phyloP scores from a whole-genome alignment of 1,284 basidiomycete species.

The Chondrostereum purpureum region DNA sequence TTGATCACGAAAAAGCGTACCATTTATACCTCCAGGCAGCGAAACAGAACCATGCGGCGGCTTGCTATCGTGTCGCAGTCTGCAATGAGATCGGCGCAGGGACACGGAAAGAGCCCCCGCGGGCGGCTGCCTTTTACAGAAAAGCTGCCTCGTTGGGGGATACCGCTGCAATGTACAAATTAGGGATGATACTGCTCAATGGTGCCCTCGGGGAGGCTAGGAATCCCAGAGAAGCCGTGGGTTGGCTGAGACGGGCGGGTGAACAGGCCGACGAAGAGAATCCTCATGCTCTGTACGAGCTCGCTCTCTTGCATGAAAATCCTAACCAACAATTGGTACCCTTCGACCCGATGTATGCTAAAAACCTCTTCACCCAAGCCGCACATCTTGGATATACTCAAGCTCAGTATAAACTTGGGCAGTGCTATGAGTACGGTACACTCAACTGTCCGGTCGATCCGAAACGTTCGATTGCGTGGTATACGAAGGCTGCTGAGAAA shows the following conservation, averaged over 20 bases:
- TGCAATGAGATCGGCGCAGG: constrained; percentile 99
- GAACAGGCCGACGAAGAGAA: constrained; percentile 98
- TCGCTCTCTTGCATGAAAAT: constrained; percentile 88
- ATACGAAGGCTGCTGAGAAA: constrained; percentile 95
- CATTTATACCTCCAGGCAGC: constrained; percentile 97
- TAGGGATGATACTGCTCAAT: constrained; percentile 91
- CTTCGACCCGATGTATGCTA: constrained; percentile 76
- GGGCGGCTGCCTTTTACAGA: constrained; percentile 93
- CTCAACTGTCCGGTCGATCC: constrained; percentile 92
- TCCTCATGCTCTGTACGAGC: constrained; percentile 94
- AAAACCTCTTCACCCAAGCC: constrained; percentile 86
- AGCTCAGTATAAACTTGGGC: constrained; percentile 92
- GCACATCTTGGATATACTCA: constrained; percentile 93
- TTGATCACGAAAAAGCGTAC: constrained; percentile 97
- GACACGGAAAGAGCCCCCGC: constrained; percentile 82
- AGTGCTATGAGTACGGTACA: constrained; percentile 90
- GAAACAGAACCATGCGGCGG: constrained; percentile 94
- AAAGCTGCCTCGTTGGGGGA: constrained; percentile 96
- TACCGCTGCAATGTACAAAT: constrained; percentile 98
- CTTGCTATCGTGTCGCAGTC: constrained; percentile 95
- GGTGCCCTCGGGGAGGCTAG: constrained; percentile 80
- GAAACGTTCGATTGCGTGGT: constrained; percentile 93
- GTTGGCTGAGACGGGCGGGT: constrained; percentile 92
- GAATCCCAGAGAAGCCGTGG: constrained; percentile 88
- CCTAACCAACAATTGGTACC: constrained; percentile 59